A percentile compares a stretch with the other conserved stretches of the same genome.
Evolutionary conservation across 2,329 filamentous ascomycete genomes (phyloP).

Genomic region (Exophiala mesophila): DNA sequence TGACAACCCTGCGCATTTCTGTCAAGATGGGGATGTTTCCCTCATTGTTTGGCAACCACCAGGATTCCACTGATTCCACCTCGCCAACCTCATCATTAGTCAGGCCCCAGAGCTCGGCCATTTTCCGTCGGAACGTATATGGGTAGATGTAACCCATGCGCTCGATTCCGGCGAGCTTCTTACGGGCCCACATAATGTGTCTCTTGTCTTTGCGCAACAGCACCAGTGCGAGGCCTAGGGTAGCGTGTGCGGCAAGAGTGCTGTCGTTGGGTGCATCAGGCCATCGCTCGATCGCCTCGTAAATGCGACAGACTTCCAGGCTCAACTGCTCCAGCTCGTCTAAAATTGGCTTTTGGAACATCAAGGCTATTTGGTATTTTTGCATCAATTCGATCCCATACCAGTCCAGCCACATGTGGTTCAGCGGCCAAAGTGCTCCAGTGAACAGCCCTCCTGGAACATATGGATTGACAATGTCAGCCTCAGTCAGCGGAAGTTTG

Average conservation of each 20-base stretch:
- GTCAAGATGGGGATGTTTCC: constrained; percentile 68
- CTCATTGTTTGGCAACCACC: constrained; percentile 87
- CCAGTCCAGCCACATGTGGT: constrained; percentile 70
- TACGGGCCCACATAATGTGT: constrained; percentile 73
- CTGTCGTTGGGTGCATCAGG: constrained; percentile 65
- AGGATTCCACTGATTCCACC: constrained; percentile 61
- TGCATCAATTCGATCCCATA: constrained; percentile 77
- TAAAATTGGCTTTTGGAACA: constrained; percentile 47
- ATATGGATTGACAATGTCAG: constrained; percentile 71
- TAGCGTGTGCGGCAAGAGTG: constrained; percentile 68
- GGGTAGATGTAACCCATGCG: constrained; percentile 76
- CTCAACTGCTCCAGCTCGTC: constrained; percentile 59
- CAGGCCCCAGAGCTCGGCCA: constrained; percentile 64
- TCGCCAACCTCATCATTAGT: constrained; percentile 41
- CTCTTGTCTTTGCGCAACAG: constrained; percentile 72
- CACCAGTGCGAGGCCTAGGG: constrained; percentile 68
- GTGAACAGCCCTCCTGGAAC: constrained; percentile 64
- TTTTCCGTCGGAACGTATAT: constrained; percentile 63
- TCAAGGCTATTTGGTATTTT: constrained; percentile 63
- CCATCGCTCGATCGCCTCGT: constrained; percentile 71
- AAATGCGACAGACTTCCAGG: constrained; percentile 68
- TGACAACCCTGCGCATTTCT: constrained; percentile 73
- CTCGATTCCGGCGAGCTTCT: constrained; percentile 74
- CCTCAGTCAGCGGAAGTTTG: constrained; percentile 45
- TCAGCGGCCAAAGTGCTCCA: constrained; percentile 68